Base-by-base conservation (phyloP, 2,329 filamentous ascomycete genomes). In the Verticillium longisporum region DNA sequence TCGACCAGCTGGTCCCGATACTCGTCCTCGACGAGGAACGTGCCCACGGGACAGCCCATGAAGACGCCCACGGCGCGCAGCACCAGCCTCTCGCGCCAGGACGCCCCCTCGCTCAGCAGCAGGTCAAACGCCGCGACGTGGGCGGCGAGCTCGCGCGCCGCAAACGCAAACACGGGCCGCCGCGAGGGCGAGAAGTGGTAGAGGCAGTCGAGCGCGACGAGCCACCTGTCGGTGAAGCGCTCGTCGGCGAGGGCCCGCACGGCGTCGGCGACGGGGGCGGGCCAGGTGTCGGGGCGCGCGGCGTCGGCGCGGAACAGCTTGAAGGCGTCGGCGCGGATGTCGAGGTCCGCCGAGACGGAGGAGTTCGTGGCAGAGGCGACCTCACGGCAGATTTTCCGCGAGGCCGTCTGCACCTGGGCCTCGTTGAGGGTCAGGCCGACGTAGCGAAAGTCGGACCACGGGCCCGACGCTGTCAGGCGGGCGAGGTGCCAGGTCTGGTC, bases 151-250 rank as follows among this genome's bases (percentile, higher is more conserved):
- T 69, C 69, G 3, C 64, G 67, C 4, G 72, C 69, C 1, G 80
- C 75, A 54, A 79, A 73, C 7, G 70, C 61, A 14, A 85, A 74
- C 2, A 84, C 66, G 0, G 78, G 76, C 60, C 70, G 73, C 14
- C 83, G 72, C 0, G 82, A 84, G 0, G 83, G 83, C 0, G 72
- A 73, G 66, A 85, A 86, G 67, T 86, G 82, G 60, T 86, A 86
- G 5, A 84, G 67, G 2, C 81, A 81, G 66, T 86, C 83, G 1
- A 86, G 73, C 0, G 78, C 83, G 1, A 86, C 73, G 0, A 86
- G 71, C 81, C 82, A 85, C n/a, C 68, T 66, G 57, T 82, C 70
- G 0, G 60, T 60, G 4, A 69, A 68, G 2, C 45, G 58, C 33
- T 67, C 65, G 37, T 70, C 66, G 0, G 64, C 63, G 15, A 76